Conservation (phyloP, 2,329 filamentous ascomycete genomes). For the Colletotrichum melonis region DNA sequence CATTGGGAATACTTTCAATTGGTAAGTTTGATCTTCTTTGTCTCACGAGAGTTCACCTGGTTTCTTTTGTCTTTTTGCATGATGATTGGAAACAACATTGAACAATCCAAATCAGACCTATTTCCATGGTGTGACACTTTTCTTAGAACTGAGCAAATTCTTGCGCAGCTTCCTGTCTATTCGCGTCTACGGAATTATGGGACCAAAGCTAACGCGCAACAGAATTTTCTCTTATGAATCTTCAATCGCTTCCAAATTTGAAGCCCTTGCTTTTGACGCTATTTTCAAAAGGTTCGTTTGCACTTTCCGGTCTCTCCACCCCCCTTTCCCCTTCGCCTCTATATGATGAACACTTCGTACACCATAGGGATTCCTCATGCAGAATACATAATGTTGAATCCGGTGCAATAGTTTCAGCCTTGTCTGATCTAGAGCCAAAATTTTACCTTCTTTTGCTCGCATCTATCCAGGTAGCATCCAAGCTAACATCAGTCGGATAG, state of each 20-base stretch:
- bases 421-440: conserved; percentile 67
- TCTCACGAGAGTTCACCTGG: neutral
- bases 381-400: conserved; percentile 74
- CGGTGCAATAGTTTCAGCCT: conserved; percentile 74
- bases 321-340: conserved; percentile 40
- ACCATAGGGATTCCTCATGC: conserved; percentile 76
- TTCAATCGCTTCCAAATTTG: conserved; percentile 53
- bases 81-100: conserved; percentile 52
- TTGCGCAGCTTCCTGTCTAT: conserved; percentile 9
- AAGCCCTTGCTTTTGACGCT: conserved; percentile 46
- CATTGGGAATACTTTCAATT: conserved; percentile 16
- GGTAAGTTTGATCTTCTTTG: conserved; percentile 21
- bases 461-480: conserved; percentile 34
- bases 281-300: conserved; percentile 29
- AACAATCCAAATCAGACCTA: conserved; percentile 75
- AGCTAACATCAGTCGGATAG: conserved; percentile 56
- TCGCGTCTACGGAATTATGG: neutral
- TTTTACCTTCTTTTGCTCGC: conserved; percentile 39
- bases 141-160: conserved; percentile 67
- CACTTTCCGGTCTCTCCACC: neutral
- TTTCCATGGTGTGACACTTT: conserved; percentile 63
- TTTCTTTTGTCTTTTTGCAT: conserved; percentile 39
- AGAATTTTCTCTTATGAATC: conserved; percentile 8
- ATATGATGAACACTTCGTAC: conserved; percentile 71
- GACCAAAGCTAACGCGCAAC: conserved; percentile 21